A percentile compares a stretch with the other conserved stretches of the same genome.
Conservation (phyloP, 164 flowering plant genomes). For the Cinnamomum chago region DNA sequence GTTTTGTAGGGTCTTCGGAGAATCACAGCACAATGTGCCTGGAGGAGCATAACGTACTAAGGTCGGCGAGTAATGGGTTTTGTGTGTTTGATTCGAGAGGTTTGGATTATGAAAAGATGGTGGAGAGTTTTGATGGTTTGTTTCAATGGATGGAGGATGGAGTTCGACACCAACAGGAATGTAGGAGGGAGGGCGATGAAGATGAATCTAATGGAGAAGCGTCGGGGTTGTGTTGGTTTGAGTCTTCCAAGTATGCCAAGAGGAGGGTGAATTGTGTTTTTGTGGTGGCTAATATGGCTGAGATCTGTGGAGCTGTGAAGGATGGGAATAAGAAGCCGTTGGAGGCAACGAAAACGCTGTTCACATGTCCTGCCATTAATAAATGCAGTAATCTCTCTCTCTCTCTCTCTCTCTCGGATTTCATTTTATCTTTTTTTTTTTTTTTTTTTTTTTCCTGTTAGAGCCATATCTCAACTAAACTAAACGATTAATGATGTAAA, state of each 20-base stretch:
- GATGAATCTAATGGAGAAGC: not conserved
- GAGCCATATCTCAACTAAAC: too few species aligned
- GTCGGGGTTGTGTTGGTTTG: constrained; percentile 4
- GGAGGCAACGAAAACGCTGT: constrained; percentile 51
- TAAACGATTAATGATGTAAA: too few species aligned
- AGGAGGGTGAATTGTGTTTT: constrained; percentile 56
- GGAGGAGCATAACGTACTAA: constrained; percentile 80
- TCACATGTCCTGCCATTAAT: constrained; percentile 41
- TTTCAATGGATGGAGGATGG: constrained; percentile 56
- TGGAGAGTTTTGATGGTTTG: constrained; percentile 39
- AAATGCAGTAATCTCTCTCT: constrained; percentile 49
- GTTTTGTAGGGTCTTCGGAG: constrained; percentile 27
- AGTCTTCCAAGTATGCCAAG: constrained; percentile 24
- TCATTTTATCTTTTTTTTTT: too few species aligned
- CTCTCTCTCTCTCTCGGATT: not conserved
- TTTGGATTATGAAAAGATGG: constrained; percentile 29
- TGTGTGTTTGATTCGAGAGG: constrained; percentile 76
- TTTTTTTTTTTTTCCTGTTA: too few species aligned
- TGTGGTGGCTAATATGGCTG: constrained; percentile 59
- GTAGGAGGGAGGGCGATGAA: constrained; percentile 41
- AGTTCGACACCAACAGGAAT: constrained; percentile 59
- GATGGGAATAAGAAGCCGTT: constrained; percentile 44
- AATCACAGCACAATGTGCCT: constrained; percentile 41
- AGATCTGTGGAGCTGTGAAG: constrained; percentile 39
- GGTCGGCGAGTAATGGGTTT: constrained; percentile 64